Evolutionary conservation across 2,329 filamentous ascomycete species (phyloP), one percentile per base, ranked within the genome.

Genomic region (Hypoxylon sp.): DNA sequence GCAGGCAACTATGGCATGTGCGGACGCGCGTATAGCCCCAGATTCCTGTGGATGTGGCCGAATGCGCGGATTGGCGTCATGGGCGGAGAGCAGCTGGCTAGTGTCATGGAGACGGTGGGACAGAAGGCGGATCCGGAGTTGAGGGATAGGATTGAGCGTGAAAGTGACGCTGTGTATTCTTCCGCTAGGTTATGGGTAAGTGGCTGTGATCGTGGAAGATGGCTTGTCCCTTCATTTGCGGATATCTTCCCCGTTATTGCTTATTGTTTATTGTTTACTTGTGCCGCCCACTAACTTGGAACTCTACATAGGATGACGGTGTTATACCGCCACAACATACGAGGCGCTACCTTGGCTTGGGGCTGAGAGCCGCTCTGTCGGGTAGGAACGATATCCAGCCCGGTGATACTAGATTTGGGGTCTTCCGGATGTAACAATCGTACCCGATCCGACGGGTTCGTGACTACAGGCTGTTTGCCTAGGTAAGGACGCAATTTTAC

Each of bases 1-100:
- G 95, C 95, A 6, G 96, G 96, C 3, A 99, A 98, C 80, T 99
- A 99, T 78, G 96, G 95, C 75, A 99, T 99, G 96, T 98, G 93
- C 78, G 96, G 96, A 21, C 88, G 96, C 55, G 95, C 96, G 1
- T 99, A 98, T 80, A 89, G 88, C n/a, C 95, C 95, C 0, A 86
- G 94, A 11, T 93, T 98, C 80, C 81, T 98, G 67, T 98, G 93
- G 90, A 97, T 95, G 86, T 99, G 96, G 96, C 96, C 96, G 44
- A 97, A 97, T 74, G 94, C 96, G n/a, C 92, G 92, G 77, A 93
- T 97, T 56, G 93, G 93, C 32, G 94, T 99, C 74, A 99, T 99
- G 96, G 96, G 96, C 19, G 88, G 92, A 44, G 95, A 98, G 81
- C 95, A 98, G 83, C 85, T 99, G 37, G 91, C 91, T 6, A 88